phyloP scores from a whole-genome alignment of 2,329 filamentous ascomycete species.

The Fusarium sp. region DNA sequence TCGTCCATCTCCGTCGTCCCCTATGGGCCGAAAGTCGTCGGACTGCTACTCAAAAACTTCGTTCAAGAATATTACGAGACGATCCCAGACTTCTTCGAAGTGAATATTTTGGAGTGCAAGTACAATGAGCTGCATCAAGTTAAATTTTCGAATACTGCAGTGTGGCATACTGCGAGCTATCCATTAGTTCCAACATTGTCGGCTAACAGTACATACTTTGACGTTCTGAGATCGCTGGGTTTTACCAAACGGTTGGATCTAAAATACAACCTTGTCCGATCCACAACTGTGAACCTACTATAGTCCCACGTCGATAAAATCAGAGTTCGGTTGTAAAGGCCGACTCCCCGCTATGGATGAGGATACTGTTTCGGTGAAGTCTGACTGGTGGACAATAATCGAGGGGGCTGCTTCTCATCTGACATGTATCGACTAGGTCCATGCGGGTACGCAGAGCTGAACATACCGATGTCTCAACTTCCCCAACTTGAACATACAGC shows the following conservation, averaged over 20 bases:
- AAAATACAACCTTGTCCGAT: constrained; percentile 5
- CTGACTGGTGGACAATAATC: not conserved
- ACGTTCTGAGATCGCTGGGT: not conserved
- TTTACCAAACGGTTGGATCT: constrained; percentile 30
- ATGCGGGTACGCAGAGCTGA: not conserved
- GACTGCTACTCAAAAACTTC: not conserved
- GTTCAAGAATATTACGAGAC: not conserved
- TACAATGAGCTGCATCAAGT: not conserved
- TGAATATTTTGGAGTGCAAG: not conserved
- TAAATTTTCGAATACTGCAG: not conserved
- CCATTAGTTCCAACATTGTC: constrained; percentile 8
- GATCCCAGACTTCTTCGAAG: not conserved
- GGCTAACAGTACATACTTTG: not conserved
- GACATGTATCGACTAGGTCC: not conserved
- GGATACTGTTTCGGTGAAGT: not conserved
- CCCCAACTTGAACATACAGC: not conserved
- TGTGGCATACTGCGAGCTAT: not conserved
- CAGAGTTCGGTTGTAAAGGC: constrained; percentile 19
- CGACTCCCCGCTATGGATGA: constrained; percentile 30
- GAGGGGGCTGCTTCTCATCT: not conserved
- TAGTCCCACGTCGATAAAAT: constrained; percentile 16
- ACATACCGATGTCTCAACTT: constrained; percentile 15
- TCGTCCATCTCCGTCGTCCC: not conserved
- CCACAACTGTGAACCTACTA: not conserved
- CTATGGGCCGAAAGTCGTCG: not conserved